Evolutionary conservation across 257 asterid species (phyloP).

Genomic region (Avicennia marina): DNA sequence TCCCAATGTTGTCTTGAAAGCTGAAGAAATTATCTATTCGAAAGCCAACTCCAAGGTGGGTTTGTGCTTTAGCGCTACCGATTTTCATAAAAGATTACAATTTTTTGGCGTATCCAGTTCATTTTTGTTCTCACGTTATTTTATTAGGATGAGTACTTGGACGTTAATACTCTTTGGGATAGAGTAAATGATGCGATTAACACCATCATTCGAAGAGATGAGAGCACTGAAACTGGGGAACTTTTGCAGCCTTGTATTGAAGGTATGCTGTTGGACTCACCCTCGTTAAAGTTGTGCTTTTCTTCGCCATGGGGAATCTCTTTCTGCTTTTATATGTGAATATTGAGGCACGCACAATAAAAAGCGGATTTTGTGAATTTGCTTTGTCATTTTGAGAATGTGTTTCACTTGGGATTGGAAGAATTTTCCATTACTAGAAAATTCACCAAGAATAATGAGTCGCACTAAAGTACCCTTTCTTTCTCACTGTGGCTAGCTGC

Average conservation of each 20-base stretch:
- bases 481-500: conserved; percentile 54
- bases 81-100: conserved; percentile 20
- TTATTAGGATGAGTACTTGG: conserved; percentile 80
- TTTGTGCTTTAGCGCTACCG: neutral
- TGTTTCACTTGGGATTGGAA: too few species aligned
- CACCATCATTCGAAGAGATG: conserved; percentile 75
- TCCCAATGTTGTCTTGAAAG: conserved; percentile 84
- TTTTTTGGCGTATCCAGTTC: neutral
- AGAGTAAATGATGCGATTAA: conserved; percentile 81
- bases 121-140: neutral
- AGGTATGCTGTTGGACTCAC: conserved; percentile 37
- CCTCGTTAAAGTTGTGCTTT: neutral
- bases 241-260: conserved; percentile 90
- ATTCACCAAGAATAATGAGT: too few species aligned
- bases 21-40: conserved; percentile 90
- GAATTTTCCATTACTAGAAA: too few species aligned
- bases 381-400: too few species aligned
- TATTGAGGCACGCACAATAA: neutral
- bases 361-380: too few species aligned
- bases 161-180: conserved; percentile 67
- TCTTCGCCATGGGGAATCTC: neutral
- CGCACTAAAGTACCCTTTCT: too few species aligned
- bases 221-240: conserved; percentile 53
- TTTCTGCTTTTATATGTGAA: neutral
- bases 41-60: conserved; percentile 89